These are phyloP conservation scores for Lasiodiplodia sp. DNA, from an alignment of 2,329 filamentous ascomycete genomes.

Conservation along the genomic window DNA sequence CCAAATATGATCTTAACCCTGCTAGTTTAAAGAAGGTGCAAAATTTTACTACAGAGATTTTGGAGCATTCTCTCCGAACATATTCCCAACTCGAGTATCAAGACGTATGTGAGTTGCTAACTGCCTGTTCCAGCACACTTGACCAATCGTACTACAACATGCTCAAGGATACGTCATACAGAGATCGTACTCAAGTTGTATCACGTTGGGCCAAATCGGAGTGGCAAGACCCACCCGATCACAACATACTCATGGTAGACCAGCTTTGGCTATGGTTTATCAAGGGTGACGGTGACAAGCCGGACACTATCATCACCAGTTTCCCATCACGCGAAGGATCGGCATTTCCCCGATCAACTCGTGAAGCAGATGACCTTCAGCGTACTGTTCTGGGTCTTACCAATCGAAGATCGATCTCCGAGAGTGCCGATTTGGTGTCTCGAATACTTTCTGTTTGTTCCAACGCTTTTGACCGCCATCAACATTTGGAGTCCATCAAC, in stretches of 20 bases:
- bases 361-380: slow-evolving; percentile 28
- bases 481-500: slow-evolving; percentile 48
- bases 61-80: too few species aligned
- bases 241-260: slow-evolving; percentile 73
- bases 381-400: slow-evolving; percentile 22
- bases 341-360: neutral
- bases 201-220: slow-evolving; percentile 10
- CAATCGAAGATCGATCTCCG: slow-evolving; percentile 14
- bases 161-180: slow-evolving; percentile 19
- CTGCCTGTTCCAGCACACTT: neutral
- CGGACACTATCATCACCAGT: slow-evolving; percentile 16
- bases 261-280: slow-evolving; percentile 73
- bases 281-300: slow-evolving; percentile 36
- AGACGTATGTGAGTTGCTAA: neutral
- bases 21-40: too few species aligned
- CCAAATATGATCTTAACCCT: neutral
- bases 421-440: slow-evolving; percentile 30
- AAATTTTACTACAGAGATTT: fast-evolving
- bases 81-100: too few species aligned
- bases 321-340: slow-evolving; percentile 24
- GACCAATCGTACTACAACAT: slow-evolving; percentile 27
- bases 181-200: slow-evolving; percentile 28
- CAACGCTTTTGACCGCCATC: slow-evolving; percentile 67
- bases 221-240: slow-evolving; percentile 44
- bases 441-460: slow-evolving; percentile 47